Conservation (phyloP, 129 eudicot genomes). For the Pulicaria dysenterica region DNA sequence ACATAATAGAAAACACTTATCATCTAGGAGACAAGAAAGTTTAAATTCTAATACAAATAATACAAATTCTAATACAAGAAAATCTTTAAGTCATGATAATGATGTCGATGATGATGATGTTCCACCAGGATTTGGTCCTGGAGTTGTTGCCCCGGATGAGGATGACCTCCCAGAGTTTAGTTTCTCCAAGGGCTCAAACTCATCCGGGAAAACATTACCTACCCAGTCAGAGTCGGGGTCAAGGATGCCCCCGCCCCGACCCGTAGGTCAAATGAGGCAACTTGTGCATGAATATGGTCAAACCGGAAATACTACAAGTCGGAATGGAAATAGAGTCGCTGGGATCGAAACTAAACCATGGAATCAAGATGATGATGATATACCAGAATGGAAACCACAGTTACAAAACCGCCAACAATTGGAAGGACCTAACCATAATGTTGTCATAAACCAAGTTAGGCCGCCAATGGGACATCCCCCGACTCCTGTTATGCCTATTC, state of each 20-base stretch:
- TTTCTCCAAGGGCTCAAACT: constrained; percentile 47
- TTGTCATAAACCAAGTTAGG: constrained; percentile 22
- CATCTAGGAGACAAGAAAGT: constrained; percentile 44
- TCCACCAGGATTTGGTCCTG: constrained; percentile 94
- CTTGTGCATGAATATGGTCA: constrained; percentile 73
- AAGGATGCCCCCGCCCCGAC: constrained; percentile 23
- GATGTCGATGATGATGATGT: constrained; percentile 62
- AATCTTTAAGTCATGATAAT: neutral
- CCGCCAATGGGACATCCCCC: neutral
- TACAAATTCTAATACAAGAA: constrained; percentile 40
- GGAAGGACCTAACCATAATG: neutral
- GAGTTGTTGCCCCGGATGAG: constrained; percentile 45
- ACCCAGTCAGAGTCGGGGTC: constrained; percentile 26
- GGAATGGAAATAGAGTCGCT: neutral
- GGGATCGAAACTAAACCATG: constrained; percentile 34
- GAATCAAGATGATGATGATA: constrained; percentile 68
- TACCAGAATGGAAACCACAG: constrained; percentile 85
- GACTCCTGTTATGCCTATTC: constrained; percentile 11
- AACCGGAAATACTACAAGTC: neutral
- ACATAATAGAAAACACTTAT: constrained; percentile 44
- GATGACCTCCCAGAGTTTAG: constrained; percentile 89
- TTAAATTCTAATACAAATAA: constrained; percentile 40
- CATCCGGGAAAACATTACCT: constrained; percentile 16
- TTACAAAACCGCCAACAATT: constrained; percentile 16
- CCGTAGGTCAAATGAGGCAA: constrained; percentile 67